A percentile compares a stretch with the other conserved stretches of the same genome.
These are phyloP conservation scores for Coprinopsis sp. DNA, from an alignment of 768 basidiomycete species.

Conservation along the genomic window DNA sequence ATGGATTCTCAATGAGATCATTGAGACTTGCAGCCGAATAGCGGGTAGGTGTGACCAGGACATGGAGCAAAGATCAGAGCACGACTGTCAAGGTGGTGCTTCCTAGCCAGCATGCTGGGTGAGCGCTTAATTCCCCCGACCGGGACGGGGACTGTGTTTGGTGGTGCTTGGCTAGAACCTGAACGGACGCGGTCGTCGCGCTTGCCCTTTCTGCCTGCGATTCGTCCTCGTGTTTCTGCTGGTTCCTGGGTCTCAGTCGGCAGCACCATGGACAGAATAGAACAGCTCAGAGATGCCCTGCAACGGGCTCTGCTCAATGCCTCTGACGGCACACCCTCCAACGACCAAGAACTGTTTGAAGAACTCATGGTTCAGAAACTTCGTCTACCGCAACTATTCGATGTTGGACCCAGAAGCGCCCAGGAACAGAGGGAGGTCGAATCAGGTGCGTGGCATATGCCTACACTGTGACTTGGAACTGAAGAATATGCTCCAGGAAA, in stretches of 20 bases:
- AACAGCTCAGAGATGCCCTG: conserved; percentile 50
- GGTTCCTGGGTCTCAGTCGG: not conserved
- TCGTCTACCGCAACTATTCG: conserved; percentile 57
- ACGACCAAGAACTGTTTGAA: conserved; percentile 74
- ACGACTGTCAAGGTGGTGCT: too few species aligned
- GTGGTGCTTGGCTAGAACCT: too few species aligned
- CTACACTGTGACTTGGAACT: not conserved
- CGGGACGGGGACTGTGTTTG: too few species aligned
- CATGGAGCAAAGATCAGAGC: too few species aligned
- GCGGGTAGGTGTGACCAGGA: too few species aligned
- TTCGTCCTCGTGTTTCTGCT: not conserved
- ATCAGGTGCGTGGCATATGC: conserved; percentile 39
- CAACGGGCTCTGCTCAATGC: conserved; percentile 40
- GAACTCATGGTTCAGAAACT: conserved; percentile 64
- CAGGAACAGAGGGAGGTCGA: conserved; percentile 72
- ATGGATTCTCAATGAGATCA: too few species aligned
- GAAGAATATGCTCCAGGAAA: conserved; percentile 45
- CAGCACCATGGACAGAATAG: conserved; percentile 52
- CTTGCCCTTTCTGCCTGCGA: not conserved
- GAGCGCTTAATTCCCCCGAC: too few species aligned
- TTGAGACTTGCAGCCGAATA: too few species aligned
- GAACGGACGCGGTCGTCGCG: not conserved
- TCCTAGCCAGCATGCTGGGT: too few species aligned
- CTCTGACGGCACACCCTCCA: conserved; percentile 39
- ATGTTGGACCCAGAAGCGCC: conserved; percentile 55